Percentiles rank a stretch among this genome's conserved stretches.
Evolutionary conservation across 805 yeast genomes (phyloP).

Genomic region (Pichia heedii): DNA sequence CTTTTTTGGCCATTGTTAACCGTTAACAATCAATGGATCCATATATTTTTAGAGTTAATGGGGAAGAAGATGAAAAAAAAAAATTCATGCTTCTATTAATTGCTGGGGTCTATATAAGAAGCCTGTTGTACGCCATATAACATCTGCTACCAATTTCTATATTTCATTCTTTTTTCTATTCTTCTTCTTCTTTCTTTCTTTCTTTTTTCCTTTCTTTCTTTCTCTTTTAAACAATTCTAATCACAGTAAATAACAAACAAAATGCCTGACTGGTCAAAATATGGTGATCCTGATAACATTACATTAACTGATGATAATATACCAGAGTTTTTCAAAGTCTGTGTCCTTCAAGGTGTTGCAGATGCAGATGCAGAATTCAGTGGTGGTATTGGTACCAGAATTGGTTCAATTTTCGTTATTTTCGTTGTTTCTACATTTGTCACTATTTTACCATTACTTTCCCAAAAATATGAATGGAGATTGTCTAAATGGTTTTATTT

Average conservation of each 20-base stretch:
- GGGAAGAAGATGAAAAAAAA: too few species aligned
- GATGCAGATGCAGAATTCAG: slow-evolving; percentile 13
- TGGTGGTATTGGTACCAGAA: slow-evolving; percentile 31
- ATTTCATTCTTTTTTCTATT: too few species aligned
- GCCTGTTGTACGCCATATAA: too few species aligned
- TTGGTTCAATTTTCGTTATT: slow-evolving; percentile 53
- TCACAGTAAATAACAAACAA: neutral
- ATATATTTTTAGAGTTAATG: too few species aligned
- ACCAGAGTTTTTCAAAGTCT: slow-evolving; percentile 14
- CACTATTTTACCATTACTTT: slow-evolving; percentile 45
- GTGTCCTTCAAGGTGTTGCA: slow-evolving; percentile 16
- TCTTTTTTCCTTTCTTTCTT: neutral
- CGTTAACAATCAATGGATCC: too few species aligned
- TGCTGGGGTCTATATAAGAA: too few species aligned
- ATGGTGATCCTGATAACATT: slow-evolving; percentile 7
- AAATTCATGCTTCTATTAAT: too few species aligned
- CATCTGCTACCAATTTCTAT: too few species aligned
- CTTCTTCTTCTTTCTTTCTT: too few species aligned
- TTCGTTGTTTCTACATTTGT: slow-evolving; percentile 47
- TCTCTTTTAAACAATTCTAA: too few species aligned
- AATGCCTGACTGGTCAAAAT: slow-evolving; percentile 11
- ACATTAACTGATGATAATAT: slow-evolving; percentile 10
- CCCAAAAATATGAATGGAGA: slow-evolving; percentile 43
- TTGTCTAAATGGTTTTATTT: slow-evolving; percentile 51
- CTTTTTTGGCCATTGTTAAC: neutral